Conservation (phyloP, 371 early-diverging fungal species). For the Mucor sp. region DNA sequence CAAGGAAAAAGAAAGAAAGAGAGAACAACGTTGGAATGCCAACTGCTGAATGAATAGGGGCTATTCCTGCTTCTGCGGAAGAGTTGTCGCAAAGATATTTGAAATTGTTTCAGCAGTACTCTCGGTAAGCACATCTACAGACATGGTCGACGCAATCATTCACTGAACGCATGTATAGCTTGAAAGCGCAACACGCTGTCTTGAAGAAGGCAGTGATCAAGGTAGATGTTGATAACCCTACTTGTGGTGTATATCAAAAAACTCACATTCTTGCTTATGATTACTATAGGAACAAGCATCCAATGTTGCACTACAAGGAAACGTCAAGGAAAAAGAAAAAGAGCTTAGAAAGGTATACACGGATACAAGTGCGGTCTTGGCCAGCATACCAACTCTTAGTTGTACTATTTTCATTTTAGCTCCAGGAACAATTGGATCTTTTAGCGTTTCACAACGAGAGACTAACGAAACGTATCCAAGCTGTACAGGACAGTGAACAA, state of each 20-base stretch:
- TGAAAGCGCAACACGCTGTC: conserved; percentile 66
- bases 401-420: conserved; percentile 16
- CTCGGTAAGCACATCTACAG: conserved; percentile 42
- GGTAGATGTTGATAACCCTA: conserved; percentile 43
- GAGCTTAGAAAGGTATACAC: conserved; percentile 63
- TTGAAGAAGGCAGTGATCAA: conserved; percentile 66
- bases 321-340: conserved; percentile 67
- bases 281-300: conserved; percentile 61
- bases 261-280: too few relatives aligned
- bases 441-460: conserved; percentile 69
- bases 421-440: conserved; percentile 64
- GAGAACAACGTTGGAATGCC: too few relatives aligned
- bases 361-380: neutral
- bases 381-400: neutral
- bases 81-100: conserved; percentile 65
- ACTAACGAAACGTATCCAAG: conserved; percentile 65
- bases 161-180: conserved; percentile 28
- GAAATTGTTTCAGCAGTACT: conserved; percentile 61
- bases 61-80: conserved; percentile 53
- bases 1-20: neutral
- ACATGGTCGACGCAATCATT: neutral
- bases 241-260: too few relatives aligned
- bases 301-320: conserved; percentile 57
- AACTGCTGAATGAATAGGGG: conserved; percentile 22
- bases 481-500: conserved; percentile 57